Evolutionary conservation across 768 basidiomycete genomes (phyloP).

Genomic region (Mrakia gelida): DNA sequence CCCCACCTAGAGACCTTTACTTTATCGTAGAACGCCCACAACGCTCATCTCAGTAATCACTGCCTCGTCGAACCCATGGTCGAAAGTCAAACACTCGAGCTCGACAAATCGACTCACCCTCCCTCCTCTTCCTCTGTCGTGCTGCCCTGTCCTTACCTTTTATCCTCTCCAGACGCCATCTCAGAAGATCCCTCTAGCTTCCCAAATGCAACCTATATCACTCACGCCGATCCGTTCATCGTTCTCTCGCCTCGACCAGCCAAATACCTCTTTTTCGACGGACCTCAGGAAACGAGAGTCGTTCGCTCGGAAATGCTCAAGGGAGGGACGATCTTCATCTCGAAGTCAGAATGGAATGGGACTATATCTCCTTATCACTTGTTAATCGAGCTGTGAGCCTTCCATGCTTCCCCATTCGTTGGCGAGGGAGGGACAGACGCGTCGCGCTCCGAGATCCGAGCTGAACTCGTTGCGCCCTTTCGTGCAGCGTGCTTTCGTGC

Average conservation of each 20-base stretch:
- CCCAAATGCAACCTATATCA: neutral
- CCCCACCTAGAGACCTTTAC: too few species aligned
- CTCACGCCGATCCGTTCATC: neutral
- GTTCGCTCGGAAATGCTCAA: neutral
- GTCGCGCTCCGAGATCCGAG: neutral
- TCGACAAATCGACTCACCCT: neutral
- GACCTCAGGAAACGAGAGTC: neutral
- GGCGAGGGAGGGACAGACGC: neutral
- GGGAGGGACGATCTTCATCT: slow-evolving; percentile 7
- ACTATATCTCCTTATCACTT: neutral
- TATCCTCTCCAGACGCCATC: neutral
- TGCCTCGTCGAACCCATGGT: too few species aligned
- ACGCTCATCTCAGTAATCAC: too few species aligned
- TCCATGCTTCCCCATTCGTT: too few species aligned
- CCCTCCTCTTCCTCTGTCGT: neutral
- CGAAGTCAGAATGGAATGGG: neutral
- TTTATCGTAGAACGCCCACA: too few species aligned
- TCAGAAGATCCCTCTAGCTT: neutral
- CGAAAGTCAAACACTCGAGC: too few species aligned
- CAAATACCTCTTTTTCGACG: neutral
- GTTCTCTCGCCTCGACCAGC: neutral
- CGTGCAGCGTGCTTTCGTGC: neutral
- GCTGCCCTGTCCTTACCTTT: too few species aligned
- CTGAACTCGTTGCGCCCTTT: neutral
- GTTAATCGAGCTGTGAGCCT: neutral